Evolutionary conservation across 2,329 filamentous ascomycete species (phyloP).

Genomic region (Trichoderma brevicompactum): DNA sequence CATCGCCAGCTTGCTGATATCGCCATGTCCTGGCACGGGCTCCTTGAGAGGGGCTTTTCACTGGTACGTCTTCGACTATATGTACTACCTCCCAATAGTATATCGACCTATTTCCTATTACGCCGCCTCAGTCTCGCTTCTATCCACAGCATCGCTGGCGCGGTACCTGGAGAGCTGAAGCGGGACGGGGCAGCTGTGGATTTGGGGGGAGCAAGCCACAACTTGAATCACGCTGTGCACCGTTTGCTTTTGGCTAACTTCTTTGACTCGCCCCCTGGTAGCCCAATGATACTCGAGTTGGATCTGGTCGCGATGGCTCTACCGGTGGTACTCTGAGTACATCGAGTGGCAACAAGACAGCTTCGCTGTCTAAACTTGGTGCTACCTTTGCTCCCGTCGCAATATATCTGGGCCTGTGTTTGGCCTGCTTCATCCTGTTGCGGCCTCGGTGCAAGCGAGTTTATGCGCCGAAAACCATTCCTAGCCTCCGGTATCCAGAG

Average conservation of each 20-base stretch:
- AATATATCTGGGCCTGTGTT: conserved; percentile 55
- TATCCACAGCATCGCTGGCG: not conserved
- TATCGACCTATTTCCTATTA: not conserved
- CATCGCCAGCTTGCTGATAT: conserved; percentile 22
- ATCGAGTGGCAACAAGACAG: conserved; percentile 40
- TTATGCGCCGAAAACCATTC: conserved; percentile 58
- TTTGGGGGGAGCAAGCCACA: conserved; percentile 15
- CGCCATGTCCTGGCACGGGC: conserved; percentile 22
- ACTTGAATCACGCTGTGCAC: conserved; percentile 11
- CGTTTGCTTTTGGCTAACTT: conserved; percentile 1
- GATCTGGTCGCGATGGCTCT: conserved; percentile 42
- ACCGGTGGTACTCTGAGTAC: conserved; percentile 44
- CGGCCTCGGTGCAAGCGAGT: conserved; percentile 56
- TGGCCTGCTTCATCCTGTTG: conserved; percentile 54
- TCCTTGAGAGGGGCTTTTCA: conserved; percentile 26
- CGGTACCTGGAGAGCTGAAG: conserved; percentile 16
- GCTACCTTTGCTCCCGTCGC: conserved; percentile 60
- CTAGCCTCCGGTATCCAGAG: conserved; percentile 52
- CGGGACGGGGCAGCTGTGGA: conserved; percentile 19
- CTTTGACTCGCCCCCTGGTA: not conserved
- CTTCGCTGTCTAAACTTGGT: conserved; percentile 46
- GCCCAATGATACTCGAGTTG: conserved; percentile 41
- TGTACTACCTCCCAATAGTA: not conserved
- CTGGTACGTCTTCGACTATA: conserved; percentile 18
- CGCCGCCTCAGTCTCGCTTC: not conserved